Evolutionary conservation across 495 filamentous ascomycete genomes (phyloP), one percentile per base, ranked within the genome.

Genomic region (Podospora sp.): DNA sequence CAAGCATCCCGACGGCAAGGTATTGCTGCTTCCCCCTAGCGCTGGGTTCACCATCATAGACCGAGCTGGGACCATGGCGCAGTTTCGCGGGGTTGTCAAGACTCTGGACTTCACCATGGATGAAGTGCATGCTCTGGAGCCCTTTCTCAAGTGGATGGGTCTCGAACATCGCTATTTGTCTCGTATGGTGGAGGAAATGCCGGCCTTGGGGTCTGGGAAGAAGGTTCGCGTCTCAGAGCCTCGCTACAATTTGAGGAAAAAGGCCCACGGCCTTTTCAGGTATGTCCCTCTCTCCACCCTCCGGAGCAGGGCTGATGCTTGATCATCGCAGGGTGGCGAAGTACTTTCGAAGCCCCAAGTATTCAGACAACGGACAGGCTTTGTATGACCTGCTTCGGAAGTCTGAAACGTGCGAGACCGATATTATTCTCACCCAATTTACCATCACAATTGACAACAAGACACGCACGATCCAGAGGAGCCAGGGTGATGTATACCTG

Each of bases 31-130:
- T 21, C 53, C 71, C 1, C 18, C 55, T n/a, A 33, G 12, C 0
- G 35, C 67, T 0, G 67, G 68, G 14, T 83, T 83, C 62, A 68
- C 66, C 0, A 78, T 83, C 29, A 55, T 72, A 0, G 81, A 83
- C 63, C 77, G 77, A 56, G 68, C 72, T 40, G 60, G 64, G 1
- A 70, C 78, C 6, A 25, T 46, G 5, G 63, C 71, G 6, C 52
- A 65, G 11, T 83, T 81, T 46, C 40, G 52, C 1, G 65, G 29
- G 6, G 67, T 65, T 46, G 69, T 73, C 6, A 77, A 75, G 33
- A 27, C 77, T 9, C 69, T 82, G 7, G 79, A 81, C 62, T 83
- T 80, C 60, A 65, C 57, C 22, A 20, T 74, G 14, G 68, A 75
- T 55, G 76, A 83, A 14, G 60, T 80, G 8, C 65, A 36, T 9